phyloP scores from a whole-genome alignment of 2,329 filamentous ascomycete species.

The Aureobasidium mangrovei region DNA sequence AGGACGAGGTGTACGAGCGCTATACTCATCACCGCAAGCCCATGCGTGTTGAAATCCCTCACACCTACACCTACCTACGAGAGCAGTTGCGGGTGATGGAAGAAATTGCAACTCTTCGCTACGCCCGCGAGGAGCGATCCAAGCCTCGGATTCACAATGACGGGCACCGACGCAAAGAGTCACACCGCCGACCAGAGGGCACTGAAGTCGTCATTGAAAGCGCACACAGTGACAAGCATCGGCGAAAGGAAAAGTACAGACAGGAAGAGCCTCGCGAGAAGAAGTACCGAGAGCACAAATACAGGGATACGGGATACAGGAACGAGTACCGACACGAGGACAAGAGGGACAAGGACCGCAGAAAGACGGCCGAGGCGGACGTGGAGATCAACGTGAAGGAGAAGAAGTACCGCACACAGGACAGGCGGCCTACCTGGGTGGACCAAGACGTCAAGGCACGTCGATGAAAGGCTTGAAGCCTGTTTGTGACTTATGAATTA shows the following conservation, averaged over 20 bases:
- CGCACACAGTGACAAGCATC: background rate
- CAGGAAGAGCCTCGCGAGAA: conserved; percentile 1
- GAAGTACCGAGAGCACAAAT: background rate
- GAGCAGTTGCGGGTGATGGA: conserved; percentile 7
- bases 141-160: background rate
- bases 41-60: conserved; percentile 38
- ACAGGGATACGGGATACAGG: background rate
- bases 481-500: background rate
- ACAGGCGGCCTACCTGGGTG: conserved; percentile 4
- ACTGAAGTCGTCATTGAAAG: conserved; percentile 3
- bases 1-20: conserved; percentile 23
- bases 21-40: conserved; percentile 27
- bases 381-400: background rate
- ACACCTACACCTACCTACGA: conserved; percentile 25
- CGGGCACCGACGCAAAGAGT: background rate
- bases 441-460: background rate
- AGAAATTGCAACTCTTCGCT: background rate
- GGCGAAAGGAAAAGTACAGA: background rate
- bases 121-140: background rate
- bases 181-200: background rate
- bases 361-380: background rate
- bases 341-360: background rate
- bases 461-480: background rate
- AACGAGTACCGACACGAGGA: conserved; percentile 5
- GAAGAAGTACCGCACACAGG: conserved; percentile 1